Base-by-base conservation (phyloP, 2,329 filamentous ascomycete genomes). In the Fusarium camptoceras region DNA sequence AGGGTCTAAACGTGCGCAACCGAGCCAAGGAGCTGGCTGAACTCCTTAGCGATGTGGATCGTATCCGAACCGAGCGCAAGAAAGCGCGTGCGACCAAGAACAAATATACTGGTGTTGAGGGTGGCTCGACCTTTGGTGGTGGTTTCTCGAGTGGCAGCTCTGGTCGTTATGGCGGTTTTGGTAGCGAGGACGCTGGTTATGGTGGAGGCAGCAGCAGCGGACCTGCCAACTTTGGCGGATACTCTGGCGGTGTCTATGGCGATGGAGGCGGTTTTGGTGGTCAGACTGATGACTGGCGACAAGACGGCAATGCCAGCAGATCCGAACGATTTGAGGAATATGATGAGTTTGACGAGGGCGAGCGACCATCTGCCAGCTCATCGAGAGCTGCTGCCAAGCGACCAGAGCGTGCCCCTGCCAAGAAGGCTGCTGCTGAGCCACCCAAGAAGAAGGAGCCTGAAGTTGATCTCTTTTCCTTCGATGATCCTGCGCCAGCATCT, bases 1-100 rank as follows among this genome's bases (percentile, higher is more conserved):
- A 99, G 81, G 96, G 96, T 66, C 89, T 99, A 81, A 99, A 99
- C 78, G 96, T 99, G 64, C 92, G 96, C 73, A 98, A 98, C 83
- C 89, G 96, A 71, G 94, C 96, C 72, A 98, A 98, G 82, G 96
- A 99, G 83, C 86, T 99, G 53, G 92, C 93, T 15, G 97, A 99
- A 70, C 88, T 99, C n/a, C 86, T 99, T 50, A 86, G 93, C 75
- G 96, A 99, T 73, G 94, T 98, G 64, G 95, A 98, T 20, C 88
- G 91, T 20, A 97, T 98, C 74, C 89, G 92, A 65, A 77, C 89
- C 39, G 90, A 92, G 81, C 88, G 90, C 73, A 99, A 99, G 85
- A 99, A 99, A 84, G 93, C 96, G 42, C 88, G 94, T 66, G 81
- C 90, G 43, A 97, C 95, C 76, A 92, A 94, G 80, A 95, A 94